Percentiles rank a stretch among this genome's conserved stretches.
Conservation (phyloP, 2,329 filamentous ascomycete genomes). For the Alternaria atra region DNA sequence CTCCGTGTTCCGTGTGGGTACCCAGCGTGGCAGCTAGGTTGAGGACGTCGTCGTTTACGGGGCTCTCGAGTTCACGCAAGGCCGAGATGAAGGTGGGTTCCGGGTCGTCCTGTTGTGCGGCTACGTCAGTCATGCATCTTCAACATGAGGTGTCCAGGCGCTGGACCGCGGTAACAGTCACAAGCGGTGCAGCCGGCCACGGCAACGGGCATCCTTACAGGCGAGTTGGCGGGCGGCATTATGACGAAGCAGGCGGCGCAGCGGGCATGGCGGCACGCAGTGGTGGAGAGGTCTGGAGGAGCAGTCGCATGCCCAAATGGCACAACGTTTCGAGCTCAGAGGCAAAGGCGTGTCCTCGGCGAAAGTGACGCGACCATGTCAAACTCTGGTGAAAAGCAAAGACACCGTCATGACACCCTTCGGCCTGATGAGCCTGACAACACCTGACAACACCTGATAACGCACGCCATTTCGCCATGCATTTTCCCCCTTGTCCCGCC, state of each 20-base stretch:
- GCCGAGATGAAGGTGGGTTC: constrained; percentile 57
- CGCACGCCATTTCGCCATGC: constrained; percentile 3
- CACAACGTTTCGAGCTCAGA: constrained; percentile 11
- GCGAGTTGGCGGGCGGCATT: constrained; percentile 51
- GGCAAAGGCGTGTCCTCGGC: constrained; percentile 12
- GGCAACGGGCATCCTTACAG: constrained; percentile 26
- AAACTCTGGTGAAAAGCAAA: constrained; percentile 14
- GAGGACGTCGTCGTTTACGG: constrained; percentile 53
- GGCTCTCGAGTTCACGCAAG: constrained; percentile 58
- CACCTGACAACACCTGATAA: neutral
- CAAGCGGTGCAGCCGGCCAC: constrained; percentile 2
- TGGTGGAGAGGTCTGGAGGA: constrained; percentile 6
- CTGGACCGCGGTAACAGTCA: constrained; percentile 1
- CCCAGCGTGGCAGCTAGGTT: constrained; percentile 62
- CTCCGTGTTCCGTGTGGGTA: constrained; percentile 37
- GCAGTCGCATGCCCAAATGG: constrained; percentile 12
- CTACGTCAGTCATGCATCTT: constrained; percentile 32
- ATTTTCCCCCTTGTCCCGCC: constrained; percentile 8
- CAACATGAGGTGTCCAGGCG: neutral
- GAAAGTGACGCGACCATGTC: constrained; percentile 4
- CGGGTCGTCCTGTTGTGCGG: constrained; percentile 36
- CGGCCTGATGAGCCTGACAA: neutral
- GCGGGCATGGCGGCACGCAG: constrained; percentile 23
- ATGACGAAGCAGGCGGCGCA: constrained; percentile 23
- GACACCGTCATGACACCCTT: neutral